Evolutionary conservation across 176 grass and related monocot species (phyloP).

Genomic region (Ensete glaucum): DNA sequence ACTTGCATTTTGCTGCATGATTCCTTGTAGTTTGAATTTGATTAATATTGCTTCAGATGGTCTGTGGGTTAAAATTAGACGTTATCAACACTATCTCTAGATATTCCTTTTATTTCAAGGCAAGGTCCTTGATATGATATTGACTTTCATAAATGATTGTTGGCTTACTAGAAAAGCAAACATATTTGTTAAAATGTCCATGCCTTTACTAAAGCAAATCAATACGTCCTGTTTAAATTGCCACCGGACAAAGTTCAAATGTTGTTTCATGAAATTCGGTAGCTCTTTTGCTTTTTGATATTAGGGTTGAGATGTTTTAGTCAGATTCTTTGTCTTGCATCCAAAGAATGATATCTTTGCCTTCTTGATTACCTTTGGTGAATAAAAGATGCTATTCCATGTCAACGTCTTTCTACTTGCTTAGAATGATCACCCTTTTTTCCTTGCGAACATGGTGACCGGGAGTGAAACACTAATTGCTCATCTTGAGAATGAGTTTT

Average conservation of each 20-base stretch:
- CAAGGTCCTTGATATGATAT: too few species aligned
- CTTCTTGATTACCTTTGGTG: background rate
- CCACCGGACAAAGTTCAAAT: background rate
- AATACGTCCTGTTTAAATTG: background rate
- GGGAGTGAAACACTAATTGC: background rate
- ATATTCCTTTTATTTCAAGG: too few species aligned
- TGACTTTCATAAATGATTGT: too few species aligned
- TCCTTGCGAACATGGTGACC: background rate
- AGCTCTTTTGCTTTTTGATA: background rate
- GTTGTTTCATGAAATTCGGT: background rate
- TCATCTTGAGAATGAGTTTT: constrained; percentile 13
- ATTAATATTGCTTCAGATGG: too few species aligned
- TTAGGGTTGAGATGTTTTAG: background rate
- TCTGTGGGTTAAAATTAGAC: too few species aligned
- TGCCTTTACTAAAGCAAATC: background rate
- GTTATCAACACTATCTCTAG: too few species aligned
- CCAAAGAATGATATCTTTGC: background rate
- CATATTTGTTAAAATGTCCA: background rate
- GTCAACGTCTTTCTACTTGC: background rate
- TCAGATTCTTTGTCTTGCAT: background rate
- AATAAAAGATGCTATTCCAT: background rate
- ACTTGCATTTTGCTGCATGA: too few species aligned
- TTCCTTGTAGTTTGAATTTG: too few species aligned
- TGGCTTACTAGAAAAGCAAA: too few species aligned
- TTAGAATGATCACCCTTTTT: constrained; percentile 10